Base-by-base conservation (phyloP, 2,329 filamentous ascomycete species). In the Lecanicillium sp. region DNA sequence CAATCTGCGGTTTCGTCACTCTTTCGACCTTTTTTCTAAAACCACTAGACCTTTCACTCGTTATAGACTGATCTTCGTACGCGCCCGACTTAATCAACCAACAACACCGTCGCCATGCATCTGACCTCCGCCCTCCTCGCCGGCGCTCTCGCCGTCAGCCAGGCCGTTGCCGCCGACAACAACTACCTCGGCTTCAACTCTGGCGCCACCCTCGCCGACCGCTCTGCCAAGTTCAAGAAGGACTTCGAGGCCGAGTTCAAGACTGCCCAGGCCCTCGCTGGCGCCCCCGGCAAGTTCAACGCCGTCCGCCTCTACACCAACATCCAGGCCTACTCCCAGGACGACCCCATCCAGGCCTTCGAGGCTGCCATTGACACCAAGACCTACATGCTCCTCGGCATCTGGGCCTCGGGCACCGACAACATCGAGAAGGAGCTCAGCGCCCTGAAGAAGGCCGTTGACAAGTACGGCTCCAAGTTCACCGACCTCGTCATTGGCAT, bases 321-420 rank as follows among this genome's bases (percentile, higher is more conserved):
- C 71, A 79, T 83, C 61, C 76, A 79, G 64, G 75, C 74, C 60
- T 70, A 79, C 66, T 71, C 83, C 60, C 77, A 87, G 71, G 77
- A 79, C 57, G 85, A 91, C 66, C 90, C 89, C 44, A 73, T 95
- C 61, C 72, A 88, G 71, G 90, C 90, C 35, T 79, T 91, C 68
- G 86, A 88, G 68, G 83, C 83, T 29, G 82, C 83, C 57, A 70
- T 83, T 38, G 68, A 72, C 51, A 81, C 79, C 52, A 70, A 80
- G 36, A 81, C 78, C 15, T 67, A 75, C 54, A 67, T 86, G 37
- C 77, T 86, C 29, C 79, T 83, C 44, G 82, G 83, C 53, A 68
- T 85, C 59, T 86, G 83, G 83, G 65, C 75, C 41, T 76, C 75
- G 15, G 76, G 76, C 55, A 69, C 68, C 37, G 63, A 65, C 47